Base-by-base conservation (phyloP, 768 basidiomycete species). In the Suillus subaureus region DNA sequence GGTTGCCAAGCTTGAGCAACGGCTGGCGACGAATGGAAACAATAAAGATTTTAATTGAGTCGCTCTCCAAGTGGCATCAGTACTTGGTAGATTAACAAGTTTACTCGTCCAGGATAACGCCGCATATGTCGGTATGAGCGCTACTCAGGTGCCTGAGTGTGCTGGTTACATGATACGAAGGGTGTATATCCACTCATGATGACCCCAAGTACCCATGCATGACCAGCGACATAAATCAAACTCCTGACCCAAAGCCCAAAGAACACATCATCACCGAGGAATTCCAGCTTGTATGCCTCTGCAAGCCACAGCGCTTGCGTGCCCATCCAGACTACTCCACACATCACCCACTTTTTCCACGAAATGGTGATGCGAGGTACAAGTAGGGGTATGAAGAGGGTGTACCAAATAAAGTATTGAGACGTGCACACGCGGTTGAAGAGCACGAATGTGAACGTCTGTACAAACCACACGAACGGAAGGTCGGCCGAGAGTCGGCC, bases 341-440 rank as follows among this genome's bases (percentile, higher is more conserved):
- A 84, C 6, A 75, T 66, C 16, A 83, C 3, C 1, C 80, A 81
- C 11, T 81, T 79, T 23, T 71, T 62, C 21, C 77, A 75, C 1
- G 88, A 81, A 54, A 94, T 81, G 0, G 79, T 75, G 0, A 97
- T 77, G 3, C 79, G 82, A 0, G 94, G 91, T 4, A 95, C 83
- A 28, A 97, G 80, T 3, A 95, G 83, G 0, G 97, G 96, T 0
- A 99, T 78, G 66, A 99, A 87, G 60, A 95, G 87, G 16, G 94
- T 87, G 74, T 96, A 98, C 97, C 97, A 99, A 45, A 97, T 82
- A 79, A 99, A 99, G 77, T 99, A 99, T 92, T 99, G 77, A 0
- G 96, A 97, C 0, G 97, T 99, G 84, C 96, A 97, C 61, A 99
- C 97, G 77, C 97, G 96, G 77, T 99, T 99, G 81, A 99, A 97